phyloP scores from a whole-genome alignment of 306 rosid species.

The Lathyrus tuberosus region DNA sequence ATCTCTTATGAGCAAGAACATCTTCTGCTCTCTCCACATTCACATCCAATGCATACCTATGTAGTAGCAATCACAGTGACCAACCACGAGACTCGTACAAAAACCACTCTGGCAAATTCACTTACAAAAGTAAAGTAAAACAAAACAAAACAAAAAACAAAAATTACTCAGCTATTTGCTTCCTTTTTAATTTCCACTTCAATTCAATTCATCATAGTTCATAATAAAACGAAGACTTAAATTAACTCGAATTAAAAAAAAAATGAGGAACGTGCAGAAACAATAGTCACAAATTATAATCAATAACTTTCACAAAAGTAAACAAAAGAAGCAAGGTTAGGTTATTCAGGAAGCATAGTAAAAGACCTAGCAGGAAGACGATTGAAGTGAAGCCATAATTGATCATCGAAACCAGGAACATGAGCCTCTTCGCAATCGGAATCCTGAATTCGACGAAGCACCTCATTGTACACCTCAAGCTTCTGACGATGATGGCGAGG shows the following conservation, averaged over 20 bases:
- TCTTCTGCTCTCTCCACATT: conserved; percentile 99
- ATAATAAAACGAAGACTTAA: conserved; percentile 18
- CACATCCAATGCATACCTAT: conserved; percentile 94
- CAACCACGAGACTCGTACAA: conserved; percentile 43
- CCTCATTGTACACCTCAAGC: conserved; percentile 83
- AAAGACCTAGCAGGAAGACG: conserved; percentile 90
- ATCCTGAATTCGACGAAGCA: conserved; percentile 80
- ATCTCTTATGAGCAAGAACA: conserved; percentile 81
- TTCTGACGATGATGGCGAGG: conserved; percentile 74
- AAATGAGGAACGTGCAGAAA: background rate
- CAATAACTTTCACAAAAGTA: no score
- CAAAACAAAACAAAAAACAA: conserved; percentile 10
- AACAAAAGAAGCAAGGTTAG: background rate
- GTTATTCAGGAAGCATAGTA: conserved; percentile 16
- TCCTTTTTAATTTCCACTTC: background rate
- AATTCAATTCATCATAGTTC: conserved; percentile 12
- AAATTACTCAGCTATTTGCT: conserved; percentile 29
- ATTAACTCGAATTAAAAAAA: background rate
- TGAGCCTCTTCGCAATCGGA: conserved; percentile 64
- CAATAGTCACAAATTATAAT: conserved; percentile 2
- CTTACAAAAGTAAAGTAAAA: conserved; percentile 44
- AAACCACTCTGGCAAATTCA: conserved; percentile 51
- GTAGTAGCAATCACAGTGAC: conserved; percentile 49
- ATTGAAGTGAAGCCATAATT: conserved; percentile 92
- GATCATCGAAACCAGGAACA: conserved; percentile 91